Evolutionary conservation across 768 basidiomycete genomes (phyloP), one percentile per base, ranked within the genome.

Genomic region (Auricularia auricula-judae): DNA sequence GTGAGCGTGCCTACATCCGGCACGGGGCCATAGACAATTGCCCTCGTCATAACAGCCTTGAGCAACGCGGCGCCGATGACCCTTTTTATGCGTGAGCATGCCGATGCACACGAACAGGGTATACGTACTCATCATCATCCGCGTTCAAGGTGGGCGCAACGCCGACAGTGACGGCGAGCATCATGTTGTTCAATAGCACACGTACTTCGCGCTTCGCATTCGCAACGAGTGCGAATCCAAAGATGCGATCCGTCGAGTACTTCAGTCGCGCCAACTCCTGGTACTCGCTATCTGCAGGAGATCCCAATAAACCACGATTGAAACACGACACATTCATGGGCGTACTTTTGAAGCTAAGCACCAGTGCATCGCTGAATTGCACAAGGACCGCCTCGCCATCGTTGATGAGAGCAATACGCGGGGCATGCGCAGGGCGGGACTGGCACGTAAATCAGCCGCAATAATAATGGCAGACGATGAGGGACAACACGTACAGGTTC

Each of bases 31-130:
- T 91, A 91, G 39, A 91, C 71, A 67, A 92, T 90, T 11, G 89
- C 90, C 71, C 92, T 89, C 56, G 84, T 88, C 85, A 93, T 86
- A 33, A 84, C 88, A 8, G 87, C 86, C 73, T 87, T 87, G 71
- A 91, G 83, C 33, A 92, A 76, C 65, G 82, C 82, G 2, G 87
- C 84, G 53, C 77, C 82, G 29, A 59, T 34, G 33, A 33, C 56
- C 29, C 53, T 54, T 54, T 18, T 12, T 29, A 54, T n/a, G 11
- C 7, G 18, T 54, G n/a, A 42, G 39, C 12, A 42, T 42, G 39
- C 8, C 8, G 3, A 42, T 12, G 8, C 18, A 18, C 53, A 54
- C 1, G 18, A 18, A 54, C 53, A 12, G 53, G 11, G 10, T 18
- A 29, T 21, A 76, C 83, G 70, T 70, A 91, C 90, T 86, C 84